Evolutionary conservation across 495 filamentous ascomycete genomes (phyloP).

Genomic region (Penicilliopsis zonata): DNA sequence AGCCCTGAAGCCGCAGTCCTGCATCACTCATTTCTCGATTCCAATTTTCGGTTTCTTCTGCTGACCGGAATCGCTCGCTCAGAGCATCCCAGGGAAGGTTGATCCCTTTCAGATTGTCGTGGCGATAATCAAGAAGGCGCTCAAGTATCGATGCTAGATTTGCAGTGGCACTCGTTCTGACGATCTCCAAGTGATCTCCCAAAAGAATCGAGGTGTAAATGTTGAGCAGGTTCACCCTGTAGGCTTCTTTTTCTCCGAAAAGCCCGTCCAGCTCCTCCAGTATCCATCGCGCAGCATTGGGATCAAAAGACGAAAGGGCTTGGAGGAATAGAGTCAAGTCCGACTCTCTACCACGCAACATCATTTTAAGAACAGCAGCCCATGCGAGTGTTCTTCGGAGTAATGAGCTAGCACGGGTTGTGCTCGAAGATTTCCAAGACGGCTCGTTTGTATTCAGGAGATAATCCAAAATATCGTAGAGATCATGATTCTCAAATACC

Average conservation of each 20-base stretch:
- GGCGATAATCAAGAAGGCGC: constrained; percentile 10
- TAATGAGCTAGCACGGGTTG: constrained; percentile 26
- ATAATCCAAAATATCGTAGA: constrained; percentile 16
- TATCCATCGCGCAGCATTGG: constrained; percentile 29
- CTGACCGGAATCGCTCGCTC: constrained; percentile 11
- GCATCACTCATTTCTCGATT: constrained; percentile 32
- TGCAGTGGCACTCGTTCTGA: constrained; percentile 19
- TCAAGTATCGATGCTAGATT: constrained; percentile 25
- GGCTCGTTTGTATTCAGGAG: constrained; percentile 17
- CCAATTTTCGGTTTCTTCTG: constrained; percentile 16
- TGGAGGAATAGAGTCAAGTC: constrained; percentile 14
- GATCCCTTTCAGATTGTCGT: constrained; percentile 5
- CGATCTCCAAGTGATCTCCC: constrained; percentile 12
- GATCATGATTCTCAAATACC: constrained; percentile 16
- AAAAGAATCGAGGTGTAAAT: constrained; percentile 23
- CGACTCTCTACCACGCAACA: constrained; percentile 8
- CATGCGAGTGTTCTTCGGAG: constrained; percentile 27
- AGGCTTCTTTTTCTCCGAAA: constrained; percentile 9
- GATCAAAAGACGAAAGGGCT: constrained; percentile 18
- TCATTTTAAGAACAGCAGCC: constrained; percentile 17
- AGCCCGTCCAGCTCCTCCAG: constrained; percentile 17
- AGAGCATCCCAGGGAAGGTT: constrained; percentile 17
- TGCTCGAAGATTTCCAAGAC: constrained; percentile 20
- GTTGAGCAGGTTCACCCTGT: constrained; percentile 11
- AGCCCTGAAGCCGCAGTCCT: constrained; percentile 36